phyloP scores from a whole-genome alignment of 2,329 filamentous ascomycete species.

The Camptophora hylomeconis region DNA sequence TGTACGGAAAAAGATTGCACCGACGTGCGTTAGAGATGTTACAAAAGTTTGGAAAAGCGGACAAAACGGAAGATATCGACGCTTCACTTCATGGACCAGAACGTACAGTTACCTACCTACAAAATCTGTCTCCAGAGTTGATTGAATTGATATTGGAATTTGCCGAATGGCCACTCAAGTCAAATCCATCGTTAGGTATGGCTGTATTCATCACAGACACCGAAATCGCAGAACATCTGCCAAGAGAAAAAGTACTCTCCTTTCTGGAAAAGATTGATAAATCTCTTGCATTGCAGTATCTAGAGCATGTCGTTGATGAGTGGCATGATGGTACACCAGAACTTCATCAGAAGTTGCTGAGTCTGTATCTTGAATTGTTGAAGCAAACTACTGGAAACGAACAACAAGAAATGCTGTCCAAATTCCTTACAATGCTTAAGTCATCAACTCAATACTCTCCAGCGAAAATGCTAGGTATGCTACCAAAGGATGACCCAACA shows the following conservation, averaged over 20 bases:
- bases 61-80: constrained; percentile 24
- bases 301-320: constrained; percentile 84
- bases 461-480: constrained; percentile 59
- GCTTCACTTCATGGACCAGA: constrained; percentile 62
- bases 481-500: constrained; percentile 67
- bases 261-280: constrained; percentile 61
- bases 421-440: constrained; percentile 61
- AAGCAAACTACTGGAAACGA: constrained; percentile 22
- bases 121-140: constrained; percentile 72
- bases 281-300: constrained; percentile 63
- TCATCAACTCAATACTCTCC: constrained; percentile 71
- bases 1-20: constrained; percentile 90
- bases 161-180: constrained; percentile 70
- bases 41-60: constrained; percentile 59
- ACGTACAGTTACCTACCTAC: constrained; percentile 78
- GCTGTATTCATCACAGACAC: constrained; percentile 88
- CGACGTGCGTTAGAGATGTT: constrained; percentile 73
- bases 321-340: constrained; percentile 72
- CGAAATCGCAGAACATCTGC: constrained; percentile 84
- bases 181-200: constrained; percentile 65
- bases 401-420: constrained; percentile 47
- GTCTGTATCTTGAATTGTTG: constrained; percentile 51
- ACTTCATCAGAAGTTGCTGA: constrained; percentile 73
- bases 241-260: constrained; percentile 58
- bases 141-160: constrained; percentile 88